Evolutionary conservation across 257 asterid genomes (phyloP).

Genomic region (Cruciata laevipes): DNA sequence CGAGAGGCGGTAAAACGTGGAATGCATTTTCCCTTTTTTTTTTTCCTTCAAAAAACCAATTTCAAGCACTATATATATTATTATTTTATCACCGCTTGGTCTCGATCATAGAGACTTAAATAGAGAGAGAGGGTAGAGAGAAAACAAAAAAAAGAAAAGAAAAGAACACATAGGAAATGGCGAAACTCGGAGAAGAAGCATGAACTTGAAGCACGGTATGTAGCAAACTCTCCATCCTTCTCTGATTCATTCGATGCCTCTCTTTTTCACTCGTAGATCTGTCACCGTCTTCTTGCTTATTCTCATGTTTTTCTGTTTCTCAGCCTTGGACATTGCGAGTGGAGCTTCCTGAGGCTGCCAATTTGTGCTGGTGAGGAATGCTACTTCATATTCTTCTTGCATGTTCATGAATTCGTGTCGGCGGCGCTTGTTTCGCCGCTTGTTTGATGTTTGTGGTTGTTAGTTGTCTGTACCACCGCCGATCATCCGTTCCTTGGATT

Average conservation of each 20-base stretch:
- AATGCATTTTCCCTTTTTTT: too few relatives aligned
- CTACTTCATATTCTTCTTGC: background rate
- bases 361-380: slow-evolving; percentile 15
- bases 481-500: background rate
- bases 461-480: background rate
- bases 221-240: slow-evolving; percentile 16
- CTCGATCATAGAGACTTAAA: slow-evolving; percentile 7
- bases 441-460: background rate
- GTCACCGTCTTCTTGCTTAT: slow-evolving; percentile 27
- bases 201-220: slow-evolving; percentile 24
- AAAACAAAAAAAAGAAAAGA: slow-evolving; percentile 20
- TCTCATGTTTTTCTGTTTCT: background rate
- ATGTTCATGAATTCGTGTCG: slow-evolving; percentile 4
- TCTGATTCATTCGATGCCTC: slow-evolving; percentile 10
- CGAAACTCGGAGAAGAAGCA: slow-evolving; percentile 52
- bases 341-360: slow-evolving; percentile 17
- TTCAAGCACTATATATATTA: background rate
- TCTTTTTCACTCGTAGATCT: slow-evolving; percentile 13
- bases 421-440: background rate
- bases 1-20: background rate
- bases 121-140: slow-evolving; percentile 13
- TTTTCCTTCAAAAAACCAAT: too few relatives aligned
- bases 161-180: slow-evolving; percentile 66
- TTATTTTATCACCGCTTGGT: slow-evolving; percentile 5
- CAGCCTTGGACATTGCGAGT: slow-evolving; percentile 2